Base-by-base conservation (phyloP, 2,329 filamentous ascomycete species). In the Fusarium citri region DNA sequence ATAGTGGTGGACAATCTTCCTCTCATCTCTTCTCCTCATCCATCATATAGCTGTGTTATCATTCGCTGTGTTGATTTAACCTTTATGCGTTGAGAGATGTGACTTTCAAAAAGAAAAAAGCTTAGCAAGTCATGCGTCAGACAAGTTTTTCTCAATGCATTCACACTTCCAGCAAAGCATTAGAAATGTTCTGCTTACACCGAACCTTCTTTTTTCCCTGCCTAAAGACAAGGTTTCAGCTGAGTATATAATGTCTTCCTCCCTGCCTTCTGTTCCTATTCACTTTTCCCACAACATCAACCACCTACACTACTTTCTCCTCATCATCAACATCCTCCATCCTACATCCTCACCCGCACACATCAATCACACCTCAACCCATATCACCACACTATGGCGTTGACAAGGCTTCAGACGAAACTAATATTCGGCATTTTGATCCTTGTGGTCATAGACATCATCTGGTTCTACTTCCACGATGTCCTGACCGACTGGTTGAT, bases 371-470 rank as follows among this genome's bases (percentile, higher is more conserved):
- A n/a, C 9, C 34, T n/a, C 34, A n/a, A n/a, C 34, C 10, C 10
- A 11, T 37, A 37, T n/a, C 34, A 37, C 12, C 18, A 37, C 18
- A 37, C 6, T 2, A 37, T 37, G 34, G 18, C 3, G 10, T n/a
- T 37, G 34, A n/a, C 6, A 0, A 37, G 18, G 0, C 3, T 37
- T n/a, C 34, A 37, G 6, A 37, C 1, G 10, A 37, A 7, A 11
- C 9, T 37, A 11, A 37, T 37, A 18, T n/a, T 37, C 3, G 34
- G 34, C 18, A 37, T 1, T 37, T 37, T 2, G 2, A 37, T 37
- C 34, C 34, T 37, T 7, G 5, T 37, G 10, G 34, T 3, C 6
- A 7, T 37, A 3, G 34, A 37, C n/a, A n/a, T n/a, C 34, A n/a
- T 37, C 34, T n/a, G 34, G 34, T 37, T 37, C 34, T 37, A 37